These are phyloP conservation scores for Cadophora gregata DNA, from an alignment of 2,329 filamentous ascomycete genomes.

Conservation along the genomic window DNA sequence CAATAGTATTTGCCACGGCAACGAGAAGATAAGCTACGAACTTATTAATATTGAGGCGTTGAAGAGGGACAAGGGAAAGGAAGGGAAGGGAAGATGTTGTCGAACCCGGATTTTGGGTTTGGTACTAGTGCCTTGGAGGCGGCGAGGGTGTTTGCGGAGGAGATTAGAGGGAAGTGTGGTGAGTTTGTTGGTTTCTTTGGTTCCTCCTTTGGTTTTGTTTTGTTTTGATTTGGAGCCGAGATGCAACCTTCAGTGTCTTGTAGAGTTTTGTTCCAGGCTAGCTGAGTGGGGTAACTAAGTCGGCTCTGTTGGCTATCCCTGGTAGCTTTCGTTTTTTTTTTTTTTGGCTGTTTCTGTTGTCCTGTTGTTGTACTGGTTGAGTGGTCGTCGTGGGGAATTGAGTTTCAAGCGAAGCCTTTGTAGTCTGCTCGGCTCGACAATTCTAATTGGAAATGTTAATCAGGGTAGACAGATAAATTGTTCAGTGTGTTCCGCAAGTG, in stretches of 20 bases:
- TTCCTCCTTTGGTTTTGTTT: neutral
- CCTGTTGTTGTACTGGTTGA: too few relatives aligned
- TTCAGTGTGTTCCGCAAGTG: too few relatives aligned
- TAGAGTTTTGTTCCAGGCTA: too few relatives aligned
- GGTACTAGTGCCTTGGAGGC: constrained; percentile 46
- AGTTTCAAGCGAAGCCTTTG: too few relatives aligned
- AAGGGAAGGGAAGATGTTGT: constrained; percentile 29
- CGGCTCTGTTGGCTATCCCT: too few relatives aligned
- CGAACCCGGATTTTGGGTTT: constrained; percentile 46
- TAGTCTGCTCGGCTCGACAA: too few relatives aligned
- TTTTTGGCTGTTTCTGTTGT: too few relatives aligned
- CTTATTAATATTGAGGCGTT: neutral
- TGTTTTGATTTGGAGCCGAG: neutral
- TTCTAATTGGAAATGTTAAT: too few relatives aligned
- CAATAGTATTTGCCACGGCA: neutral
- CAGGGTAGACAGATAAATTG: too few relatives aligned
- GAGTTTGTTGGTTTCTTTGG: constrained; percentile 24
- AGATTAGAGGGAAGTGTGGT: constrained; percentile 43
- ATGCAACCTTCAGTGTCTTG: neutral
- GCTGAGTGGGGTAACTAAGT: too few relatives aligned
- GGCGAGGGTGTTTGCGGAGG: constrained; percentile 38
- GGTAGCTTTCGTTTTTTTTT: too few relatives aligned
- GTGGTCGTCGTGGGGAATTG: too few relatives aligned
- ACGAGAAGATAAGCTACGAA: neutral
- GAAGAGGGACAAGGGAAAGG: neutral